These are phyloP conservation scores for Candida hispaniensis DNA, from an alignment of 805 yeast genomes.

Conservation along the genomic window DNA sequence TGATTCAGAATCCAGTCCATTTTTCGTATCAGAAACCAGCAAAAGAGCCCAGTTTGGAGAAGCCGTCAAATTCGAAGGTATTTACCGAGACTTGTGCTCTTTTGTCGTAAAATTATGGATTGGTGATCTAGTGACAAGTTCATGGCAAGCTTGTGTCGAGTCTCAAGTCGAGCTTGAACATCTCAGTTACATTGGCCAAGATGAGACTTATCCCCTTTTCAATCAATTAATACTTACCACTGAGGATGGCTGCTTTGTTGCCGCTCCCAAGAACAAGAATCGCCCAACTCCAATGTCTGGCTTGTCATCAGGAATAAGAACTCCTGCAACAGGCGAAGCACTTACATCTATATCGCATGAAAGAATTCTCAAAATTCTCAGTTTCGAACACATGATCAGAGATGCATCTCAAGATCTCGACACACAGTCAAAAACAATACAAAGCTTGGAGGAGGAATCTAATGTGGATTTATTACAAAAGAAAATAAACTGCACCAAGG, in stretches of 20 bases:
- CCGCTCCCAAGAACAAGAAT: not conserved
- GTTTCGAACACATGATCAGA: constrained; percentile 10
- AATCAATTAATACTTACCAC: constrained; percentile 4
- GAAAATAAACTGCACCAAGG: constrained; percentile 1
- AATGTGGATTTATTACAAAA: constrained; percentile 2
- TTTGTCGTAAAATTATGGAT: constrained; percentile 8
- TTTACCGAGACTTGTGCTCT: constrained; percentile 4
- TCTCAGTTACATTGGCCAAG: constrained; percentile 12
- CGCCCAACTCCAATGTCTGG: not conserved
- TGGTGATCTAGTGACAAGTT: constrained; percentile 1
- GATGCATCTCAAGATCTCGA: constrained; percentile 6
- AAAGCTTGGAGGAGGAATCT: constrained; percentile 5
- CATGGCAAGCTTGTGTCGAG: constrained; percentile 1
- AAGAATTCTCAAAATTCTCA: constrained; percentile 12
- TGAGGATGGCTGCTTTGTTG: constrained; percentile 11
- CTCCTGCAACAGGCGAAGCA: constrained; percentile 11
- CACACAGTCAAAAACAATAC: constrained; percentile 3
- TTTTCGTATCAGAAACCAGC: constrained; percentile 8
- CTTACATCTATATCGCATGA: constrained; percentile 6
- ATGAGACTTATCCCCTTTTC: constrained; percentile 1
- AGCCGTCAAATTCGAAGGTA: constrained; percentile 5
- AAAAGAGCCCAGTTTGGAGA: constrained; percentile 8
- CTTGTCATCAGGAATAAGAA: constrained; percentile 5
- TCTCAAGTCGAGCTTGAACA: constrained; percentile 1
- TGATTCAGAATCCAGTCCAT: not conserved